phyloP scores from a whole-genome alignment of 306 rosid genomes.

The Ceratonia siliqua region DNA sequence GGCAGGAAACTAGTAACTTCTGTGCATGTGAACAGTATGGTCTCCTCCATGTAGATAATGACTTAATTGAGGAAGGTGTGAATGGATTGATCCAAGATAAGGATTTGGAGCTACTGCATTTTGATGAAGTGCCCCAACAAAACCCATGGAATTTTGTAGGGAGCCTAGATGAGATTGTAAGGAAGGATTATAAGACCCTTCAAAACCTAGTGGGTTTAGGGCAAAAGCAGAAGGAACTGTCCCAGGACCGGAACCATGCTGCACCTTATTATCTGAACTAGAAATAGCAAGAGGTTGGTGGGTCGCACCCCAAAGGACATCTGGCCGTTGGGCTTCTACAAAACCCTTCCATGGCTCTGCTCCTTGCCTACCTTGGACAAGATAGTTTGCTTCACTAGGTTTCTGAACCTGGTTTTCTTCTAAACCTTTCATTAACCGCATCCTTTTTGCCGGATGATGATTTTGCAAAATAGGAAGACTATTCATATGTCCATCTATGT shows the following conservation, averaged over 20 bases:
- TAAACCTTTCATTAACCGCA: slow-evolving; percentile 1
- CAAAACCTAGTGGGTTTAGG: slow-evolving; percentile 16
- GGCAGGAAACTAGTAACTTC: neutral
- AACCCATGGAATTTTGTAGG: slow-evolving; percentile 5
- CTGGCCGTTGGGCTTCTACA: neutral
- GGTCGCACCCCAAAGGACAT: neutral
- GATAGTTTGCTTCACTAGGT: neutral
- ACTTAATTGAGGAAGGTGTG: slow-evolving; percentile 1
- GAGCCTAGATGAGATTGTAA: neutral
- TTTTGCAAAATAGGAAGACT: slow-evolving; percentile 4
- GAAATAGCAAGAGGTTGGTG: slow-evolving; percentile 7
- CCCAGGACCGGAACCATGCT: slow-evolving; percentile 5
- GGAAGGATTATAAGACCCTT: slow-evolving; percentile 11
- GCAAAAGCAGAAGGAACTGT: slow-evolving; percentile 18
- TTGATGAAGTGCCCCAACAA: slow-evolving; percentile 16
- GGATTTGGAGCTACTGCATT: slow-evolving; percentile 19
- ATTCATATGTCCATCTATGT: slow-evolving; percentile 1
- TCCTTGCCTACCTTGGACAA: slow-evolving; percentile 15
- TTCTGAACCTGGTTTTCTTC: slow-evolving; percentile 6
- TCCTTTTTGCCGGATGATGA: slow-evolving; percentile 27
- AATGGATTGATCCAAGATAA: slow-evolving; percentile 16
- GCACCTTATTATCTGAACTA: slow-evolving; percentile 23
- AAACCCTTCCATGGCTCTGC: slow-evolving; percentile 3
- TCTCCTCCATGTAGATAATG: slow-evolving; percentile 10
- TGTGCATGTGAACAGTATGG: neutral